Base-by-base conservation (phyloP, 2,329 filamentous ascomycete species). In the Talaromyces piceae region DNA sequence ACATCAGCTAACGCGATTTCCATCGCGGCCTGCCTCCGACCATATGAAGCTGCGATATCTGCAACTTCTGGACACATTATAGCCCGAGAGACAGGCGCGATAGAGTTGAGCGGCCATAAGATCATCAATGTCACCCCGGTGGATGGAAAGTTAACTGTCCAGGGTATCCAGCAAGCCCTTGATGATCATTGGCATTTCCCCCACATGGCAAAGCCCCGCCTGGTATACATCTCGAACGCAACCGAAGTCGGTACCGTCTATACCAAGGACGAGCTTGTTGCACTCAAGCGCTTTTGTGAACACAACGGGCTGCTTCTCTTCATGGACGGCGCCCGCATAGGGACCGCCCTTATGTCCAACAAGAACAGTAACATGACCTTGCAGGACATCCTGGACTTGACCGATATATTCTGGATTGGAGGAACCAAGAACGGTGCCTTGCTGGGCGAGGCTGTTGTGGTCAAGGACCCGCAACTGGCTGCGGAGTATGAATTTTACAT, bases 351-450 rank as follows among this genome's bases (percentile, higher is more conserved):
- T 8, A 67, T 70, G 2, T 73, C 75, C 0, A 60, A 57, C 11
- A 61, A 58, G 18, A 76, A 73, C 37, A 31, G 11, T 7, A 71
- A 77, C 50, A 59, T 77, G 61, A 70, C 67, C 0, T 63, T 76
- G 3, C 56, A 57, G 0, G 76, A 78, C 48, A 61, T 78, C 4
- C 59, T 76, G 2, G 70, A 74, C 3, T 56, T 76, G 41, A 75
- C 72, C 0, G 76, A 78, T 49, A 74, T 78, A 18, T 78, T 78
- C 62, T 78, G 76, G 76, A 77, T 78, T 33, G 76, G 76, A 2
- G 76, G 76, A 0, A 78, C 76, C 4, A 78, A 78, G 55, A 75
- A 74, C 55, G 76, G 76, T 1, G 74, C 75, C 0, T 56, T 78
- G 3, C 65, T 78, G 3, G 76, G 76, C 1, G 76, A 78, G 53